Base-by-base conservation (phyloP, 345 rosid genomes). In the Isatis tinctoria region DNA sequence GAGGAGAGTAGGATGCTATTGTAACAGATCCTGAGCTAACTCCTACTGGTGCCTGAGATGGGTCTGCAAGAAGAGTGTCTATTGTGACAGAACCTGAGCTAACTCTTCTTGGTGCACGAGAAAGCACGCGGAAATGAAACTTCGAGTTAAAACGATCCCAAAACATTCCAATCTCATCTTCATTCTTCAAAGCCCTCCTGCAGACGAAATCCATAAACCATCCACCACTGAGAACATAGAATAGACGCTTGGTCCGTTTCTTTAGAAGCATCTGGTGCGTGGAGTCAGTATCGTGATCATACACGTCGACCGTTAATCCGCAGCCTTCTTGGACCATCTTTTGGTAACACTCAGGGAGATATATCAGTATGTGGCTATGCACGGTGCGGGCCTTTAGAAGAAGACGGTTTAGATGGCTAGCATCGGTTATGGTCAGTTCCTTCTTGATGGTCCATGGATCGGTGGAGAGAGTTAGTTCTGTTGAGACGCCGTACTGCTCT, bases 401-500 rank as follows among this genome's bases (percentile, higher is more conserved):
- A 39, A 72, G 75, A 49, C 69, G 68, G 52, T 49, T 61, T 17
- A 26, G 30, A 2, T 28, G 24, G 35, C 63, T 52, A 72, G 20
- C 45, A 52, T 72, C 76, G 24, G 35, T 61, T 20, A 51, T 6
- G 33, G 70, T 40, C 12, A 72, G 35, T 63, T 18, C 40, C 24
- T 61, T 72, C 43, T 51, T 61, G 32, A 62, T 72, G 26, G 39
- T 72, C 75, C 69, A 72, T 30, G 75, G 75, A 61, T 72, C 43
- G 14, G 16, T 37, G 51, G 8, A 36, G 41, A 71, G 60, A 36
- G 39, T 11, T 47, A 71, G 48, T 28, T 48, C 60, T 37, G 68
- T 28, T 16, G 75, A 71, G 22, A 71, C 51, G 33, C 30, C 59
- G 2, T 36, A 4, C 5, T n/a, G 36, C 52, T 71, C 68, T 4